Percentiles rank a stretch among this genome's conserved stretches.
Evolutionary conservation across 345 rosid genomes (phyloP).

Genomic region (Eucalyptus tenuipes): DNA sequence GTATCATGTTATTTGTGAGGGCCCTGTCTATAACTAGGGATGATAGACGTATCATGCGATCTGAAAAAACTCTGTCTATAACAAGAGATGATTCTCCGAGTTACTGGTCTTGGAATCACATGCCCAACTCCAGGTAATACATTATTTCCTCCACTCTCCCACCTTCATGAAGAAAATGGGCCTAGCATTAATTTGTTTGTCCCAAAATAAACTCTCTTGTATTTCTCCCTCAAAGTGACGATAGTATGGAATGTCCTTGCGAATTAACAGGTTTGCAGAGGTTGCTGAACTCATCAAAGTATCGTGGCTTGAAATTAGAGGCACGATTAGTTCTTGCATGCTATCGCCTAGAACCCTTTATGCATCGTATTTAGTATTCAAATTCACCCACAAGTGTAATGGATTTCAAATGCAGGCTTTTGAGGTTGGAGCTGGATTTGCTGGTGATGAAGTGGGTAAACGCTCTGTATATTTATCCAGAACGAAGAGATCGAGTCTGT

Average conservation of each 20-base stretch:
- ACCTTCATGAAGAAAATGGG: background rate
- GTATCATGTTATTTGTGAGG: conserved; percentile 13
- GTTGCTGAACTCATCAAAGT: background rate
- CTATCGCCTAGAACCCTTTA: background rate
- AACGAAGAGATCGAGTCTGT: too few relatives aligned
- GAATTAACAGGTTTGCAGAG: background rate
- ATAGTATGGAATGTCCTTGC: background rate
- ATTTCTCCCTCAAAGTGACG: background rate
- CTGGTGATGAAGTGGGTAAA: background rate
- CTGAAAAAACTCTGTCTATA: background rate
- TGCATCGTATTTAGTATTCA: background rate
- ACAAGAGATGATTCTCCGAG: conserved; percentile 4
- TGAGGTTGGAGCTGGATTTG: background rate
- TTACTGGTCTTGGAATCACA: background rate
- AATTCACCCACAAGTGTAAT: background rate
- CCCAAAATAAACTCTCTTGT: background rate
- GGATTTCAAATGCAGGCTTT: background rate
- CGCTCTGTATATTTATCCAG: background rate
- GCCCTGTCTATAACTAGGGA: background rate
- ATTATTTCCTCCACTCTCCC: background rate
- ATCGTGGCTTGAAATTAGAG: background rate
- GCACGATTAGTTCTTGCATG: background rate
- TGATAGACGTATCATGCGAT: too few relatives aligned
- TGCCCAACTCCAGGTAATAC: background rate
- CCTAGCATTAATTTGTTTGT: background rate